These are phyloP conservation scores for Tetraselmis chui DNA, from an alignment of 139 green algal species.

Conservation along the genomic window DNA sequence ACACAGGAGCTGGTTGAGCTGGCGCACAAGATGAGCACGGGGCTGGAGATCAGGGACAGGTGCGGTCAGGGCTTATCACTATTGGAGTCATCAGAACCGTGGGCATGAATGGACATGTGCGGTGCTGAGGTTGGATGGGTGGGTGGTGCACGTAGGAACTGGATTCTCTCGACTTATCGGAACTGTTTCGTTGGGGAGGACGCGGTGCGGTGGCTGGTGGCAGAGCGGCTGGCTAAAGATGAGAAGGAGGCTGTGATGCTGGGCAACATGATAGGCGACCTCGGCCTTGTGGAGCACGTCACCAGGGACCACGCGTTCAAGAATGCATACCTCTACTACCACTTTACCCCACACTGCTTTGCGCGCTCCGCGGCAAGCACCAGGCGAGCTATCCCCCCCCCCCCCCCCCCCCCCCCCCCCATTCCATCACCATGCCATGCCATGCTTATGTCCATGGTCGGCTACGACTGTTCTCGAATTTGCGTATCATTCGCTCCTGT, in stretches of 20 bases:
- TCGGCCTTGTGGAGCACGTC: conserved; percentile 29
- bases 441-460: no score
- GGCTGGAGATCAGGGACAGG: background rate
- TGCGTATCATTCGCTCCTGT: no score
- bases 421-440: no score
- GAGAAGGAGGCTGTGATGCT: conserved; percentile 15
- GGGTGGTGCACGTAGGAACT: background rate
- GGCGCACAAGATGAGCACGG: background rate
- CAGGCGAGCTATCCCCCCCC: no score
- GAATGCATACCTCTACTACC: conserved; percentile 30
- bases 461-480: no score
- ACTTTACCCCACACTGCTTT: conserved; percentile 23
- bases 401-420: no score
- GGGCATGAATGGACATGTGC: no score
- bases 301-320: conserved; percentile 25
- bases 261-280: conserved; percentile 13
- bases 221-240: background rate
- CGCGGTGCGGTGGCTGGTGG: conserved; percentile 6
- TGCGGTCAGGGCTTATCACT: no score
- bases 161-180: background rate
- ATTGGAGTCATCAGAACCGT: no score
- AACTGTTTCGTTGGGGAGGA: background rate
- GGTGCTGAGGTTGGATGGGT: background rate
- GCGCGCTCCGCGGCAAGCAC: background rate
- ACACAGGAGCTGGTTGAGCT: background rate